A percentile compares a stretch with the other conserved stretches of the same genome.
Conservation (phyloP, 2,329 filamentous ascomycete species). For the Passalora sequoiae region DNA sequence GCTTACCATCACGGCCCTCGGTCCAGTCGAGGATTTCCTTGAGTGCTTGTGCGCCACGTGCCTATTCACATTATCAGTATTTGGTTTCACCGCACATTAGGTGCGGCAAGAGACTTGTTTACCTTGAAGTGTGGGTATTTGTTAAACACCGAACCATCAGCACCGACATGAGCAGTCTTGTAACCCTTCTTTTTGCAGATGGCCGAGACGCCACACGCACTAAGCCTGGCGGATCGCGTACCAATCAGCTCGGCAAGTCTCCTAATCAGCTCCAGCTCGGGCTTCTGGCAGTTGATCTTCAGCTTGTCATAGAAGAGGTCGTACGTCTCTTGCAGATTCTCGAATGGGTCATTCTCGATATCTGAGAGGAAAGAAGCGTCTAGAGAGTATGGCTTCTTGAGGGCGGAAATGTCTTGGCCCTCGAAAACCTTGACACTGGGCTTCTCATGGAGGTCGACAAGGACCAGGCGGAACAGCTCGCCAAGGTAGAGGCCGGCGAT, state of each 20-base stretch:
- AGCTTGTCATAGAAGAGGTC: constrained; percentile 78
- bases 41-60: constrained; percentile 79
- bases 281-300: constrained; percentile 61
- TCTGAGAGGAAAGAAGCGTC: constrained; percentile 90
- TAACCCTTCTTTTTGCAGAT: constrained; percentile 97
- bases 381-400: constrained; percentile 81
- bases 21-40: constrained; percentile 96
- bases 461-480: constrained; percentile 42
- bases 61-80: constrained; percentile 30
- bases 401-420: constrained; percentile 70
- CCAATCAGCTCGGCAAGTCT: constrained; percentile 90
- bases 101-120: too few species aligned
- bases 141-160: constrained; percentile 96
- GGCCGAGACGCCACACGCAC: constrained; percentile 88
- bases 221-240: constrained; percentile 86
- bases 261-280: constrained; percentile 84
- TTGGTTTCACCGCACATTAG: not conserved
- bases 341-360: constrained; percentile 90
- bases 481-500: constrained; percentile 44
- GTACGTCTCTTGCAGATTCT: constrained; percentile 85
- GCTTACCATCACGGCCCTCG: constrained; percentile 61
- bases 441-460: constrained; percentile 57
- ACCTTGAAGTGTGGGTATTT: constrained; percentile 97
- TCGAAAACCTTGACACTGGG: constrained; percentile 65
- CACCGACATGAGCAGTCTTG: constrained; percentile 83